Base-by-base conservation (phyloP, 441 rosid species). In the Pelargonium myrrhifolium region DNA sequence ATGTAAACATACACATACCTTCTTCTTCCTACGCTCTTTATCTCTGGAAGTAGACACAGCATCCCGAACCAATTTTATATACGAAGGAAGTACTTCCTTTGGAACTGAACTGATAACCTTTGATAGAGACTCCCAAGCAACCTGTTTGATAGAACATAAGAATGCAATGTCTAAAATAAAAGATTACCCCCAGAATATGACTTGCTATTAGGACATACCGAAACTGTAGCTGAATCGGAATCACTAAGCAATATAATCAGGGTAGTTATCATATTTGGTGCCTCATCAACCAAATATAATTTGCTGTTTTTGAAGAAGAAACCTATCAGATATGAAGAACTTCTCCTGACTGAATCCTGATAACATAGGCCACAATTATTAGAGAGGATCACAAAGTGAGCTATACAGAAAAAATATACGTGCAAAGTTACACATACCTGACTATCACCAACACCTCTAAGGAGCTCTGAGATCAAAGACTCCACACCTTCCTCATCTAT, bases 401-500 rank as follows among this genome's bases (percentile, higher is more conserved):
- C 6, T 43, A 43, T 43, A 43, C 3, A 43, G n/a, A 43, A 42
- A 2, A 43, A 14, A 43, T 43, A 43, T 43, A 10, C 15, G n/a
- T 12, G n/a, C 7, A 9, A 43, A 43, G 15, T 12, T 47, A 39
- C 64, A 69, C 74, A 49, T 80, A 95, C 99, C 96, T 74, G 83
- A 81, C 80, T 81, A 74, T 90, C 96, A 62, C 82, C 83, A 77
- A 86, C 89, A 71, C 96, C 96, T 82, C 82, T 96, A 55, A 90
- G 82, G 81, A 96, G 97, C 82, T 96, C 99, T 63, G 94, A 80
- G 66, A 90, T 69, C 76, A 96, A 76, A 81, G 80, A 78, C 68
- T 96, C 98, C 58, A 90, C 68, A 7, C 98, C 99, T 74, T 96
- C 99, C 72, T 93, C 97, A 76, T 96, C 99, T 70, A 96, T 87